A percentile compares a stretch with the other conserved stretches of the same genome.
Conservation (phyloP, 768 basidiomycete species). For the Chiua virens region DNA sequence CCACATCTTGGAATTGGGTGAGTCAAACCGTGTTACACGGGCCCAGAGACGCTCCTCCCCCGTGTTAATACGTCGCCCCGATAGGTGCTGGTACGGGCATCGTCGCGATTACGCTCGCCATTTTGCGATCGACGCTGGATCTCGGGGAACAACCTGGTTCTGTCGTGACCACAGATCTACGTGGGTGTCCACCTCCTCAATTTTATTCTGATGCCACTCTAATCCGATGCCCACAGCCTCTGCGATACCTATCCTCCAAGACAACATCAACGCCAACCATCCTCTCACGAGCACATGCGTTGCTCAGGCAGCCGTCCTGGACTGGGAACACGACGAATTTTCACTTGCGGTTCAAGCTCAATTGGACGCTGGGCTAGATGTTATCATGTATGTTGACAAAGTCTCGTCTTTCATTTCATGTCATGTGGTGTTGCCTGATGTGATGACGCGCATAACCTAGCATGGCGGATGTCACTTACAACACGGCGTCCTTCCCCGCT, state of each 20-base stretch:
- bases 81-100: slow-evolving; percentile 86
- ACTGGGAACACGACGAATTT: slow-evolving; percentile 72
- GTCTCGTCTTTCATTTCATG: not conserved
- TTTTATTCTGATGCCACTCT: not conserved
- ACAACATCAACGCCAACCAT: slow-evolving; percentile 59
- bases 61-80: not conserved
- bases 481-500: slow-evolving; percentile 79
- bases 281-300: slow-evolving; percentile 31
- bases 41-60: not conserved
- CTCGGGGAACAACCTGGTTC: slow-evolving; percentile 22
- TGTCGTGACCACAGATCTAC: slow-evolving; percentile 71
- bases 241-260: slow-evolving; percentile 75
- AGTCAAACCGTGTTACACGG: not conserved
- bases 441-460: slow-evolving; percentile 36
- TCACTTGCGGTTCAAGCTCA: slow-evolving; percentile 45
- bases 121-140: slow-evolving; percentile 44
- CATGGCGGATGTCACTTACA: slow-evolving; percentile 93
- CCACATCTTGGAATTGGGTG: slow-evolving; percentile 71
- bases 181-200: slow-evolving; percentile 40
- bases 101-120: slow-evolving; percentile 65
- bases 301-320: slow-evolving; percentile 46
- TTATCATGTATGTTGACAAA: slow-evolving; percentile 59
- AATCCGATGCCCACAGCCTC: slow-evolving; percentile 51
- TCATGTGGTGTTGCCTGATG: not conserved
- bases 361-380: slow-evolving; percentile 47